A percentile compares a stretch with the other conserved stretches of the same genome.
phyloP scores from a whole-genome alignment of 2,329 filamentous ascomycete species.

The Sporothrix pallida region DNA sequence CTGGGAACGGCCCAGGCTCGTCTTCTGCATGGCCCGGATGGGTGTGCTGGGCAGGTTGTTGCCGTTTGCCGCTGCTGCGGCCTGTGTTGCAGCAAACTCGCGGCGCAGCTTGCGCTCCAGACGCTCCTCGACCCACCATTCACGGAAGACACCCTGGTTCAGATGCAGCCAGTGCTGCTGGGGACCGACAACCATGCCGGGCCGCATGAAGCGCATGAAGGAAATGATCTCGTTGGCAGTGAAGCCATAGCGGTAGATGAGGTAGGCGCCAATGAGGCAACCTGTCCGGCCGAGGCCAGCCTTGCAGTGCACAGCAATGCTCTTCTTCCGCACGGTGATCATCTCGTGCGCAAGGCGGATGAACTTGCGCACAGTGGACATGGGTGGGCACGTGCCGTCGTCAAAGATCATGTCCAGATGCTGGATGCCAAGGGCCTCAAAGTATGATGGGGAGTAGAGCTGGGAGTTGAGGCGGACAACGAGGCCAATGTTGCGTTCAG shows the following conservation, averaged over 20 bases:
- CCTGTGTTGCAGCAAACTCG: constrained; percentile 57
- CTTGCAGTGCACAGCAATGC: constrained; percentile 98
- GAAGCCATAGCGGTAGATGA: constrained; percentile 97
- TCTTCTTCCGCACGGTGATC: constrained; percentile 88
- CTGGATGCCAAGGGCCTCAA: constrained; percentile 90
- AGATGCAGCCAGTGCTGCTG: constrained; percentile 99
- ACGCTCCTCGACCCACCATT: constrained; percentile 96
- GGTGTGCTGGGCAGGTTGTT: constrained; percentile 60
- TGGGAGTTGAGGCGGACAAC: constrained; percentile 96
- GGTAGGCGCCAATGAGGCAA: constrained; percentile 93
- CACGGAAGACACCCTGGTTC: constrained; percentile 95
- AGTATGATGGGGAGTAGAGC: constrained; percentile 96
- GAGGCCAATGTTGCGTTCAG: constrained; percentile 83
- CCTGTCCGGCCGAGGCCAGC: constrained; percentile 93
- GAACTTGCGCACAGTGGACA: constrained; percentile 90
- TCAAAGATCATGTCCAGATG: constrained; percentile 99
- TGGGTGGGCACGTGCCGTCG: constrained; percentile 90
- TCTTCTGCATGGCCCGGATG: constrained; percentile 66
- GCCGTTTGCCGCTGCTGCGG: constrained; percentile 45
- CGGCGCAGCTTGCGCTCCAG: constrained; percentile 70
- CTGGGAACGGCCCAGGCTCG: constrained; percentile 59
- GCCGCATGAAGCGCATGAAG: constrained; percentile 99
- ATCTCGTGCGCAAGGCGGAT: constrained; percentile 93
- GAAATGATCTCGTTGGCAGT: constrained; percentile 97
- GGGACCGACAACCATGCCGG: constrained; percentile 97